Evolutionary conservation across 371 early-diverging fungal genomes (phyloP), one percentile per base, ranked within the genome.

Genomic region (Coemansia sp.): DNA sequence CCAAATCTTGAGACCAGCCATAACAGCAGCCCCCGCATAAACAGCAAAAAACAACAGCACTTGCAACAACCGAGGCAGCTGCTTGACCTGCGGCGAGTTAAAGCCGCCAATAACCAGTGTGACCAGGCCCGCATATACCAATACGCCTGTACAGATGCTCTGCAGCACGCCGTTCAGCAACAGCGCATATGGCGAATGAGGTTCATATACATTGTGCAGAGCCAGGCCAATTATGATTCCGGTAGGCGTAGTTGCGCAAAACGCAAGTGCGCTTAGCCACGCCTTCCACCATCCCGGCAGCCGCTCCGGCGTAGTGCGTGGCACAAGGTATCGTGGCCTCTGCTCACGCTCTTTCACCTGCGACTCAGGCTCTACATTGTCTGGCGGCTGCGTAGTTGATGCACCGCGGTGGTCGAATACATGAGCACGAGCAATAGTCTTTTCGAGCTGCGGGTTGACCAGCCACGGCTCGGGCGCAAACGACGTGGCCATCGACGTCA

Each of bases 1-100:
- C 89, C 89, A 90, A 48, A 84, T 81, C 31, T 89, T 91, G 45
- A 92, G 66, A 26, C 87, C 60, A 5, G 90, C 85, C 92, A 92
- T 92, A 2, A 82, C 64, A 2, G 78, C 84, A 18, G 89, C 89
- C 6, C 92, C 92, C 27, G 82, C 48, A 67, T 88, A 88, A 56
- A 89, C 82, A 0, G 83, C 79, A 13, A 84, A 10, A 58, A 88
- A 84, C 45, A 81, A 79, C 48, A 74, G 53, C 4, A 77, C 59
- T 63, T 88, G 86, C 26, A 69, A 56, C 4, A 54, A n/a, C 0
- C 65, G 64, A 16, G 78, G 53, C 51, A 80, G 68, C n/a, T 80
- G 74, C 16, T 78, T 80, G 70, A 88, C 87, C 26, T 83, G 76
- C 42, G 82, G 79, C 56, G 84, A 85, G 42, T 81, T 79, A 64